phyloP scores from a whole-genome alignment of 2,329 filamentous ascomycete species.

The Aquanectria penicillioides region DNA sequence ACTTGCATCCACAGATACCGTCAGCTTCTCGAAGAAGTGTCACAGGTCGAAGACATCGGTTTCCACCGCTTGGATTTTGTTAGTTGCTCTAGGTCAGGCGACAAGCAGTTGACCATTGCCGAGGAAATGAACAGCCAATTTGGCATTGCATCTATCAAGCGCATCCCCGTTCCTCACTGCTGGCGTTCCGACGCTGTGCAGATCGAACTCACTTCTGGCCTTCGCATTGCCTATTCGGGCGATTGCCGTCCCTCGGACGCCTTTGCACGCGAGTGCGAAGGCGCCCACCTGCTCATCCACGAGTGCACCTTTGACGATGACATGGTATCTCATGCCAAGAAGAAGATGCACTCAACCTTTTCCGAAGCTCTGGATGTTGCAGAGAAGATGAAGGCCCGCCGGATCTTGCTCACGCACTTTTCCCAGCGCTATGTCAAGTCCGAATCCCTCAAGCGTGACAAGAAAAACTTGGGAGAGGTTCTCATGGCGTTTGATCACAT shows the following conservation, averaged over 20 bases:
- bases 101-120: conserved; percentile 46
- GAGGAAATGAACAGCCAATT: conserved; percentile 56
- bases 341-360: conserved; percentile 92
- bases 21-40: conserved; percentile 81
- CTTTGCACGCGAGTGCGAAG: conserved; percentile 77
- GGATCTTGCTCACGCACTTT: conserved; percentile 92
- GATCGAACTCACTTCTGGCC: conserved; percentile 79
- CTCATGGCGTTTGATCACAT: conserved; percentile 84
- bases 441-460: conserved; percentile 42
- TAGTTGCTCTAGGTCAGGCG: conserved; percentile 34
- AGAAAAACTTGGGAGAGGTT: conserved; percentile 57
- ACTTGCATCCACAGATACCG: conserved; percentile 78
- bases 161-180: conserved; percentile 81
- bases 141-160: conserved; percentile 74
- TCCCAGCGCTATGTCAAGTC: conserved; percentile 89
- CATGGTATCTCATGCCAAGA: conserved; percentile 77
- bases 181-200: conserved; percentile 79
- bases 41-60: conserved; percentile 80
- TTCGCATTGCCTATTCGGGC: conserved; percentile 93
- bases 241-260: conserved; percentile 83
- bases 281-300: conserved; percentile 87
- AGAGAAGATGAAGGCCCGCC: conserved; percentile 78
- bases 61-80: conserved; percentile 61
- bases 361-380: conserved; percentile 85
- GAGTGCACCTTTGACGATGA: conserved; percentile 97